Base-by-base conservation (phyloP, 345 rosid species). In the Angophora floribunda region DNA sequence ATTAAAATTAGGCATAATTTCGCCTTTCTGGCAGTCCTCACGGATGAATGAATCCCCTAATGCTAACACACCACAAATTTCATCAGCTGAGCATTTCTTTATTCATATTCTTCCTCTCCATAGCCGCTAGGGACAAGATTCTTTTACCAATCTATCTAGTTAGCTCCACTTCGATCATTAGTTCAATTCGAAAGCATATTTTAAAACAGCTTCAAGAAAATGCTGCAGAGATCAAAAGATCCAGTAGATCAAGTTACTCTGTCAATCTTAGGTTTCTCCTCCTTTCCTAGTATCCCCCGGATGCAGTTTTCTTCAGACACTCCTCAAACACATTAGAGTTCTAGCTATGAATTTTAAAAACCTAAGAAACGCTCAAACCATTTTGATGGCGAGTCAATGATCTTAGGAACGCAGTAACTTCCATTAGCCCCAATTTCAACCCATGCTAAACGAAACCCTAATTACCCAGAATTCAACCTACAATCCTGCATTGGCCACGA, bases 391-490 rank as follows among this genome's bases (percentile, higher is more conserved):
- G 45, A 75, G 84, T 75, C 84, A 75, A 41, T 75, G 49, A 41
- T 75, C 49, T 75, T 75, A 75, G 84, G 26, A 41, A 75, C 84
- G 44, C 49, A 75, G 49, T 11, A 44, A 44, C 49, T 41, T 75
- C 84, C 55, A 89, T 70, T 24, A 51, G 21, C 88, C 61, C 59
- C 45, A 86, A 86, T 79, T 86, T 86, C 84, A 75, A 22, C 87
- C 87, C 57, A 88, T 89, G 24, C 19, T 86, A 52, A 17, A 85
- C 26, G 55, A 89, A 90, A 52, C 87, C 92, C 90, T 88, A 70
- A 88, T 44, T 52, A 49, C 30, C 52, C 44, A 44, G 86, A 88
- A 86, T 89, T 63, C 89, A 21, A 86, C 30, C 75, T 41, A 75
- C 49, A 75, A 19, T 41, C 84, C 24, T 19, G 63, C 82, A 50